phyloP scores from a whole-genome alignment of 352 stramenopile species.

The Blastocystis sp. region DNA sequence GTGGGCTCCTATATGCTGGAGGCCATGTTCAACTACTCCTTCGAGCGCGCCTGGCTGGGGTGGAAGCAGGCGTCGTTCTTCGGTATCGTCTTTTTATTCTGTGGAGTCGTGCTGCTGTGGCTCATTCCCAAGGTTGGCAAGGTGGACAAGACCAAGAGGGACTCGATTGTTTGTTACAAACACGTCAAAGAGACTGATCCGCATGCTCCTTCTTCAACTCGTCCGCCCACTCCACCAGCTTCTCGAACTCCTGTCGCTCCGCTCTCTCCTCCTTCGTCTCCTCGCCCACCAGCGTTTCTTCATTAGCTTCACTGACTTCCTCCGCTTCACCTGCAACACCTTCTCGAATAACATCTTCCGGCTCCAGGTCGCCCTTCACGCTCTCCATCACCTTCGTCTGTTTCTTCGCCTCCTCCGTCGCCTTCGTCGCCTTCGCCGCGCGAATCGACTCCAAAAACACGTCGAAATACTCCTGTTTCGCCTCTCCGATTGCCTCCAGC shows the following conservation, averaged over 20 bases:
- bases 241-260: conserved; percentile 23
- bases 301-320: not conserved
- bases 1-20: not conserved
- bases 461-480: conserved; percentile 67
- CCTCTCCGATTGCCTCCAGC: conserved; percentile 76
- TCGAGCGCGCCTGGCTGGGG: not conserved
- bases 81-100: not conserved
- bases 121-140: not conserved
- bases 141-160: not conserved
- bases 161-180: not conserved
- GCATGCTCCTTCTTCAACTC: not conserved
- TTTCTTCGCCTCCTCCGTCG: not conserved
- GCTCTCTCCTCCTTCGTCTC: not conserved
- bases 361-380: conserved; percentile 16
- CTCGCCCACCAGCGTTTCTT: too few species aligned
- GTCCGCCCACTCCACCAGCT: not conserved
- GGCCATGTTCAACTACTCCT: not conserved
- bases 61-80: not conserved
- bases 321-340: not conserved
- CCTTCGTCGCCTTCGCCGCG: not conserved
- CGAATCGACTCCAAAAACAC: not conserved
- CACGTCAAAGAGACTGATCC: not conserved
- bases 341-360: not conserved
- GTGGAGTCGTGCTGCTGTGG: not conserved
- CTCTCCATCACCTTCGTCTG: not conserved